Evolutionary conservation across 2,329 filamentous ascomycete species (phyloP).

Genomic region (Colletotrichum sansevieriae): DNA sequence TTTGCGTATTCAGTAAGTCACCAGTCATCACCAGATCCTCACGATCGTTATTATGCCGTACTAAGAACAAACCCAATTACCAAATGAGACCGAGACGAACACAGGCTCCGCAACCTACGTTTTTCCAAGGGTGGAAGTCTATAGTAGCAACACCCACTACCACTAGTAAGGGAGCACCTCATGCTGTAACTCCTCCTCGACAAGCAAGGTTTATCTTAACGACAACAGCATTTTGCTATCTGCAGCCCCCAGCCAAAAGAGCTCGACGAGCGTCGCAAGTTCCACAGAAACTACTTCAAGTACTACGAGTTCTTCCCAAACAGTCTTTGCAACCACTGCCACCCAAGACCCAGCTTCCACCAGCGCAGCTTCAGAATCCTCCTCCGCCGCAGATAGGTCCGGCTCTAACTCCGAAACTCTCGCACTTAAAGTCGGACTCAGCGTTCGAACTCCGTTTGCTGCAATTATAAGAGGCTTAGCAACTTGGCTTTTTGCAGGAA

Average conservation of each 20-base stretch:
- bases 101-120: not conserved
- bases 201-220: not conserved
- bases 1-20: constrained; percentile 12
- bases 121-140: constrained; percentile 2
- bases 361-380: not conserved
- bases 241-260: not conserved
- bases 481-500: constrained; percentile 3
- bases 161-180: not conserved
- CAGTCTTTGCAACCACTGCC: not conserved
- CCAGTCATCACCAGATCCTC: no score
- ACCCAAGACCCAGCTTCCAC: not conserved
- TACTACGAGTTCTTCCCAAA: not conserved
- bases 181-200: not conserved
- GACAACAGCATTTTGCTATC: not conserved
- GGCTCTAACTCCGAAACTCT: not conserved
- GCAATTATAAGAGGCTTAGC: not conserved
- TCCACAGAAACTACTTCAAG: no score
- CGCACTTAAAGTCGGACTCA: constrained; percentile 16
- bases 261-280: not conserved
- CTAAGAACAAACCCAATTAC: no score
- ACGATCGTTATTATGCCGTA: no score
- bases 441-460: not conserved
- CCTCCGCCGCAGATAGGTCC: not conserved
- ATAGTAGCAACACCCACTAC: not conserved
- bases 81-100: not conserved